Evolutionary conservation across 2,329 filamentous ascomycete genomes (phyloP).

Genomic region (Metarhizium guizhouense): DNA sequence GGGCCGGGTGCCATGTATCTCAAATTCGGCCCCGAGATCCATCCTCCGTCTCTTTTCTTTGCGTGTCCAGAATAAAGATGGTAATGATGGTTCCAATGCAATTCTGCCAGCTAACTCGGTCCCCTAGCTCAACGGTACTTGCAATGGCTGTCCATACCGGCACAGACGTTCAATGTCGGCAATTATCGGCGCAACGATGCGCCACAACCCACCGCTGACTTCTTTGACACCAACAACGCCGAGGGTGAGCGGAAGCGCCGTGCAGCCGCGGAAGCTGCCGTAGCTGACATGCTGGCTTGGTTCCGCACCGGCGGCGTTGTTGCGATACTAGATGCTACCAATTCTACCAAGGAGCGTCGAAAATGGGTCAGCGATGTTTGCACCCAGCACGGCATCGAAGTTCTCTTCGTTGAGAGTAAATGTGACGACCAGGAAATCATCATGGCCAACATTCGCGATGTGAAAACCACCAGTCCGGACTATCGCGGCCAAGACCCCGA

Average conservation of each 20-base stretch:
- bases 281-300: slow-evolving; percentile 91
- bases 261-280: slow-evolving; percentile 83
- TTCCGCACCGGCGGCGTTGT: slow-evolving; percentile 76
- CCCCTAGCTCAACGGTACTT: slow-evolving; percentile 77
- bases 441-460: slow-evolving; percentile 96
- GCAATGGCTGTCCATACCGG: slow-evolving; percentile 89
- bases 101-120: slow-evolving; percentile 1
- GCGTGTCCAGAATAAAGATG: too few species aligned
- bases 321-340: slow-evolving; percentile 92
- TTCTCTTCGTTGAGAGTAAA: slow-evolving; percentile 92
- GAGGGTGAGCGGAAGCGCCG: slow-evolving; percentile 85
- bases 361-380: slow-evolving; percentile 86
- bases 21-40: too few species aligned
- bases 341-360: slow-evolving; percentile 82
- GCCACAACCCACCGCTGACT: slow-evolving; percentile 84
- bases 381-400: slow-evolving; percentile 68
- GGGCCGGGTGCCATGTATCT: too few species aligned
- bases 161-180: slow-evolving; percentile 95
- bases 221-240: slow-evolving; percentile 85
- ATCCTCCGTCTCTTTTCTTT: too few species aligned
- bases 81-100: not conserved
- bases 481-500: slow-evolving; percentile 93
- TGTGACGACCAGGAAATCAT: slow-evolving; percentile 94
- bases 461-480: slow-evolving; percentile 94
- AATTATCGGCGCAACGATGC: slow-evolving; percentile 86